Percentiles rank a stretch among this genome's conserved stretches.
These are phyloP conservation scores for Entonaema liquescens DNA, from an alignment of 495 filamentous ascomycete genomes.

Conservation along the genomic window DNA sequence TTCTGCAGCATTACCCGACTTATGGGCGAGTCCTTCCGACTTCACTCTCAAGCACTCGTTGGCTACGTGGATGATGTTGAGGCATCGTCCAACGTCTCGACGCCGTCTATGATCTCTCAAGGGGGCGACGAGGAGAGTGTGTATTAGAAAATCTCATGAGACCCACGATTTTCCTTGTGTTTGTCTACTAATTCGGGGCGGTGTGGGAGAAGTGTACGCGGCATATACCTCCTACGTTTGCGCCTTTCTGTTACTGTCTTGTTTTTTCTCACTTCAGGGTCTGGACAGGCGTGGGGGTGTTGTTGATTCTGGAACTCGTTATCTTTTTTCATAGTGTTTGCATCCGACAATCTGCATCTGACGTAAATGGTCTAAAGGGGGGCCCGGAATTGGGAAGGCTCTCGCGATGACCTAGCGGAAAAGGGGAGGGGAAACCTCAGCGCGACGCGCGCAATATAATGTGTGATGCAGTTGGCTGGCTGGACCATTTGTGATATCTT, in stretches of 20 bases:
- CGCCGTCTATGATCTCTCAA: slow-evolving; percentile 69
- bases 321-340: slow-evolving; percentile 47
- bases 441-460: slow-evolving; percentile 59
- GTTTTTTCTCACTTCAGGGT: slow-evolving; percentile 34
- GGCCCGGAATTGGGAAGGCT: slow-evolving; percentile 51
- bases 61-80: slow-evolving; percentile 87
- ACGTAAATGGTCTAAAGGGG: slow-evolving; percentile 57
- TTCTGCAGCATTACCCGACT: slow-evolving; percentile 86
- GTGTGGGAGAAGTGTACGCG: slow-evolving; percentile 52
- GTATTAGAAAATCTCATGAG: slow-evolving; percentile 58
- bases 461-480: slow-evolving; percentile 61
- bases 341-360: slow-evolving; percentile 51
- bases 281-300: slow-evolving; percentile 45
- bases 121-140: slow-evolving; percentile 68
- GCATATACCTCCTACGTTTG: slow-evolving; percentile 59
- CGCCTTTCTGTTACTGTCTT: slow-evolving; percentile 40
- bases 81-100: slow-evolving; percentile 64
- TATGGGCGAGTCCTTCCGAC: slow-evolving; percentile 98
- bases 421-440: slow-evolving; percentile 49
- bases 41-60: slow-evolving; percentile 91
- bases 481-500: slow-evolving; percentile 59
- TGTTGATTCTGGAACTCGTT: slow-evolving; percentile 40
- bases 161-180: slow-evolving; percentile 57
- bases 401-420: slow-evolving; percentile 42
- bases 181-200: slow-evolving; percentile 42